Evolutionary conservation across 495 filamentous ascomycete genomes (phyloP), one percentile per base, ranked within the genome.

Genomic region (Paragyromitra xinjiangensis): DNA sequence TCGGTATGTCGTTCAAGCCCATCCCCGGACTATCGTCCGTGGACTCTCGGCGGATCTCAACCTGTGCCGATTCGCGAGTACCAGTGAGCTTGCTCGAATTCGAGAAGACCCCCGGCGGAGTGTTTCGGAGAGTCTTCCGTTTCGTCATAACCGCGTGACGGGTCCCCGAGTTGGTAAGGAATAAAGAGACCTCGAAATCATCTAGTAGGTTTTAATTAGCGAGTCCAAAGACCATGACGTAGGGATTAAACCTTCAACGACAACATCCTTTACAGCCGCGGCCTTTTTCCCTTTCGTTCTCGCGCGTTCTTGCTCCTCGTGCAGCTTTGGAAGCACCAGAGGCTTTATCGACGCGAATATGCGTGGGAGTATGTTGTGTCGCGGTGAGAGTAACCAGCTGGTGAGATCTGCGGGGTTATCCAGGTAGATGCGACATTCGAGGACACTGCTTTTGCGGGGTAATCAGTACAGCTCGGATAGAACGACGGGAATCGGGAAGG

Each of bases 371-470:
- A 94, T 87, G 0, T 91, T 90, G 73, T 92, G 86, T 58, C 89
- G 88, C 19, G 90, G 83, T 75, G 89, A 89, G 58, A 97, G 88
- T 8, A 99, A 90, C 95, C 95, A 99, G 73, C 90, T 86, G 51
- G 90, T 88, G 6, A 86, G 86, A 56, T 96, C 90, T 7, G 92
- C 89, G 2, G 95, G 95, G 70, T 92, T 93, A 71, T 98, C 95
- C 56, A 97, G 89, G 84, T 97, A 99, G 80, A 99, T 95, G 51
- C 95, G 93, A 63, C 91, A 92, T 87, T 99, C 95, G 59, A 99
- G 88, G 69, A 97, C 94, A 19, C 95, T 96, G 84, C 92, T 92
- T 82, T 94, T 34, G 11, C 92, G 19, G 58, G 64, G 55, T 59
- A 45, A 71, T 71, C n/a, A 64, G 42, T 24, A 16, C n/a, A 40